Percentiles rank a stretch among this genome's conserved stretches.
Evolutionary conservation across 805 yeast species (phyloP).

Genomic region (Priceomyces melissophilus): DNA sequence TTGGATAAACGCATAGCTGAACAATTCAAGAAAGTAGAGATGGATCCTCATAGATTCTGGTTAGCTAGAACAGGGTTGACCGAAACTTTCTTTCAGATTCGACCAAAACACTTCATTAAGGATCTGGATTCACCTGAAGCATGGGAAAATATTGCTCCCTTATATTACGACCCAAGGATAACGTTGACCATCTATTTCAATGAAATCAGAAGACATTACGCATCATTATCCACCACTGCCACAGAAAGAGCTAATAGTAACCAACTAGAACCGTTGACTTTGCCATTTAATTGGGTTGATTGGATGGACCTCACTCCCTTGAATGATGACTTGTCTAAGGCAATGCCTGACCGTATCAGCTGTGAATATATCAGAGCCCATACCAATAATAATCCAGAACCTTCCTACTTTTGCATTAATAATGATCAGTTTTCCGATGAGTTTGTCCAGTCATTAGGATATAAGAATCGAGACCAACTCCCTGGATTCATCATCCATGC

Average conservation of each 20-base stretch:
- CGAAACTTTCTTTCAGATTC: conserved; percentile 11
- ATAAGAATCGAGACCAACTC: conserved; percentile 18
- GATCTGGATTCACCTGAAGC: conserved; percentile 9
- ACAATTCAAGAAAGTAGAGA: conserved; percentile 10
- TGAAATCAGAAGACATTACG: conserved; percentile 25
- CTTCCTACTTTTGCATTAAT: conserved; percentile 17
- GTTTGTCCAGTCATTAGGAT: conserved; percentile 20
- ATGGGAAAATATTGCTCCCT: conserved; percentile 16
- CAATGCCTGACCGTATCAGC: conserved; percentile 14
- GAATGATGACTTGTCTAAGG: conserved; percentile 24
- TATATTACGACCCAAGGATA: conserved; percentile 53
- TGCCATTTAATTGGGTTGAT: conserved; percentile 51
- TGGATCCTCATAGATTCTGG: conserved; percentile 20
- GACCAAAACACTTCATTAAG: conserved; percentile 10
- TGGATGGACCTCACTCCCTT: conserved; percentile 49
- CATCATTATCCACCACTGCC: conserved; percentile 4
- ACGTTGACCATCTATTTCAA: conserved; percentile 48
- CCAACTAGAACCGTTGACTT: conserved; percentile 11
- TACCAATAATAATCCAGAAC: conserved; percentile 18
- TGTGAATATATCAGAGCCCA: conserved; percentile 18
- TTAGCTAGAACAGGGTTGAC: conserved; percentile 20
- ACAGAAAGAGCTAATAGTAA: conserved; percentile 7
- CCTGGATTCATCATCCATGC: conserved; percentile 39
- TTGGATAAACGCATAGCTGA: conserved; percentile 15
- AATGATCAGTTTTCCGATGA: conserved; percentile 15